Evolutionary conservation across 768 basidiomycete genomes (phyloP).

Genomic region (Naematelia aurantialba): DNA sequence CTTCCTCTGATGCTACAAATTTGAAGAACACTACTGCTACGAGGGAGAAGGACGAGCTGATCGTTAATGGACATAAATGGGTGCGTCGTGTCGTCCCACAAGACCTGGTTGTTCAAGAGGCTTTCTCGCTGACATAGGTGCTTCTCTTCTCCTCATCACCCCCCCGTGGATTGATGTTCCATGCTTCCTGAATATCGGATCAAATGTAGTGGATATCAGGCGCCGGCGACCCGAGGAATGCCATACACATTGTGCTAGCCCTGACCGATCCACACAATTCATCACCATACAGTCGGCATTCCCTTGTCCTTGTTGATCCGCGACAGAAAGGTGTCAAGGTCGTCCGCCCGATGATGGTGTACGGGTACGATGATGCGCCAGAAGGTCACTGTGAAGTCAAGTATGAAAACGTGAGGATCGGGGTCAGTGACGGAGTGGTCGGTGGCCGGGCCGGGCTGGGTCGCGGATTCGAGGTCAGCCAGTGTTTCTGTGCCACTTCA

Average conservation of each 20-base stretch:
- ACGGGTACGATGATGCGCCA: slow-evolving; percentile 91
- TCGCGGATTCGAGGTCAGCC: slow-evolving; percentile 70
- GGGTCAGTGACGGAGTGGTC: slow-evolving; percentile 68
- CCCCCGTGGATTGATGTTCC: too few species aligned
- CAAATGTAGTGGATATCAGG: slow-evolving; percentile 85
- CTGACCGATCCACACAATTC: slow-evolving; percentile 75
- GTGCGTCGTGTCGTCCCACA: slow-evolving; percentile 52
- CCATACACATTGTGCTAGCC: slow-evolving; percentile 84
- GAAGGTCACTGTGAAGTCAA: slow-evolving; percentile 95
- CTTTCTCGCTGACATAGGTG: not conserved
- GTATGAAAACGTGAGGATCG: slow-evolving; percentile 90
- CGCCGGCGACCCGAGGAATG: slow-evolving; percentile 86
- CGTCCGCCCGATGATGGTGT: slow-evolving; percentile 86
- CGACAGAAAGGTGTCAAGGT: slow-evolving; percentile 80
- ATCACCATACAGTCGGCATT: slow-evolving; percentile 75
- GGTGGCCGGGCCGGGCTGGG: slow-evolving; percentile 72
- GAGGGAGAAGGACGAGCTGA: slow-evolving; percentile 77
- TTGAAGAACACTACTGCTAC: slow-evolving; percentile 72
- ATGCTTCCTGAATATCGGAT: not conserved
- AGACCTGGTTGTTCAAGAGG: too few species aligned
- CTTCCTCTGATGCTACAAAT: slow-evolving; percentile 95
- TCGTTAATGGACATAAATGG: slow-evolving; percentile 95
- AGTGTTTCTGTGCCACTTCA: not conserved
- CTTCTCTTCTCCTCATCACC: not conserved
- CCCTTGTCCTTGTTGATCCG: slow-evolving; percentile 90